Conservation (phyloP, 2,329 filamentous ascomycete genomes). For the Aureobasidium zeae region DNA sequence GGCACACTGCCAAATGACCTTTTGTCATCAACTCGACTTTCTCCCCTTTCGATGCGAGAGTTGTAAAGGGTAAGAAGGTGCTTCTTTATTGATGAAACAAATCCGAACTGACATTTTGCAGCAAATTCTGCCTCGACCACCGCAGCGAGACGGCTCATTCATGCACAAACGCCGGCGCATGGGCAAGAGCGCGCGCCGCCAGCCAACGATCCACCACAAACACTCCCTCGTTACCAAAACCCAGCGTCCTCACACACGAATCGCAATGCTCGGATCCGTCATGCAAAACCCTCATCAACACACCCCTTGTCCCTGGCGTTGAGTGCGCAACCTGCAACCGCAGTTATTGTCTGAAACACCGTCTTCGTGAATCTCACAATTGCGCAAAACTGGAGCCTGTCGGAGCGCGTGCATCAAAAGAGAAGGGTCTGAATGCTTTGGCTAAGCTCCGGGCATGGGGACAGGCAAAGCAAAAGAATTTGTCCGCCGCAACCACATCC, state of each 20-base stretch:
- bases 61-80: constrained; percentile 50
- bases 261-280: constrained; percentile 57
- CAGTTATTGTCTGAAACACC: constrained; percentile 69
- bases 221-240: constrained; percentile 36
- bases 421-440: constrained; percentile 65
- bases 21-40: constrained; percentile 93
- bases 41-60: constrained; percentile 90
- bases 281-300: constrained; percentile 65
- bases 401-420: constrained; percentile 46
- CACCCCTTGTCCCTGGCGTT: constrained; percentile 56
- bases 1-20: constrained; percentile 79
- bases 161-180: constrained; percentile 52
- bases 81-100: neutral
- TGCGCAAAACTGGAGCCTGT: constrained; percentile 64
- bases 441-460: constrained; percentile 74
- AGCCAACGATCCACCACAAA: constrained; percentile 25
- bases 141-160: constrained; percentile 75
- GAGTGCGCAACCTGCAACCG: constrained; percentile 64
- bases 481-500: constrained; percentile 15
- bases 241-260: constrained; percentile 50
- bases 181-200: constrained; percentile 44
- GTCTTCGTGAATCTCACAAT: constrained; percentile 70
- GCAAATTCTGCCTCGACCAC: constrained; percentile 79
- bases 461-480: constrained; percentile 47
- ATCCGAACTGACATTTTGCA: constrained; percentile 14